Evolutionary conservation across 192 early-diverging fungal species (phyloP), one percentile per base, ranked within the genome.

Genomic region (Geranomyces variabilis): DNA sequence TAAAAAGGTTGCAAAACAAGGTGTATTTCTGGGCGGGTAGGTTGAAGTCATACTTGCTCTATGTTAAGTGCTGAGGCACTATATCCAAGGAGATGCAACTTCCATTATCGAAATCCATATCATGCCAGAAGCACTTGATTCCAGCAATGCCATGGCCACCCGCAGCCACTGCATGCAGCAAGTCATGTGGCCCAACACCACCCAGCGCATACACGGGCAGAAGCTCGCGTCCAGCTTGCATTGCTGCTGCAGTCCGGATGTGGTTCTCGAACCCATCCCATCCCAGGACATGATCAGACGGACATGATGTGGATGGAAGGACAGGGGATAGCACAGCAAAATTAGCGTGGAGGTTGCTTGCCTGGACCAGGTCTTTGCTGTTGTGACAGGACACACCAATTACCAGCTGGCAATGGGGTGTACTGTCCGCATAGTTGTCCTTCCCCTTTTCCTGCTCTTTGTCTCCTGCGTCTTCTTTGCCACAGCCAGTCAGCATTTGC

Each of bases 111-210:
- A 26, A 60, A 26, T 26, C 58, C 28, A 60, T 8, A 29, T 60
- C 58, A 60, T 60, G 58, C 58, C 58, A 60, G 30, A 60, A 60
- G 2, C 9, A 2, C 17, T 60, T 60, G 30, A 60, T 60, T 14
- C 9, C 58, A 5, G 58, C 58, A 26, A 60, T 33, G 8, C 58
- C 58, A 17, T 26, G 22, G 58, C 28, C 58, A 9, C 58, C 58
- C 31, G 22, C 17, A 33, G 22, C 22, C 22, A 30, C 2, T 33
- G 58, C 58, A 24, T 6, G 19, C 4, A 7, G 22, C 8, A 60
- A 19, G 28, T 60, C 58, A 33, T 6, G 9, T 8, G 31, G 17
- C 4, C 30, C 30, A 3, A 60, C 58, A 33, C 58, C 58, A 8
- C 58, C 58, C 28, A 60, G 31, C 7, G 58, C 58, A 17, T 60